Base-by-base conservation (phyloP, 306 rosid genomes). In the Hylodesmum podocarpum region DNA sequence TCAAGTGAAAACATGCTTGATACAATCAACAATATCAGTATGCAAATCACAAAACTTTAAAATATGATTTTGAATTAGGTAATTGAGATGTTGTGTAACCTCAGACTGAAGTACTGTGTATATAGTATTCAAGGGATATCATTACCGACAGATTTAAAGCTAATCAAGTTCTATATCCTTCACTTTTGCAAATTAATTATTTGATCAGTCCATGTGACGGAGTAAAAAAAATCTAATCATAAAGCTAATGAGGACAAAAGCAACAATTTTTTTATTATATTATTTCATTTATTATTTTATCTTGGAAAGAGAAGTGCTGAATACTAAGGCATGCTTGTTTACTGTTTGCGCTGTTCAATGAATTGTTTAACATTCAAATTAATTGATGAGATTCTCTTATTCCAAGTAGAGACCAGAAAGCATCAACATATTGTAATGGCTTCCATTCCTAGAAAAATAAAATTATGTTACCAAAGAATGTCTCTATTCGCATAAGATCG, bases 231-330 rank as follows among this genome's bases (percentile, higher is more conserved):
- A 37, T 10, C 7, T 19, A 40, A 40, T 63, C 47, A 50, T 15
- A 22, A n/a, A 44, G 21, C 53, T 18, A 44, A 55, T 73, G 69
- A 58, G 61, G 80, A 66, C 75, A 73, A 80, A 80, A 67, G 10
- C 8, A n/a, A 4, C 46, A n/a, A 22, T 22, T 73, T 0, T 66
- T 31, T 8, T 55, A n/a, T n/a, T n/a, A n/a, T 46, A 62, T 58
- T 15, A 19, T 27, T 41, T 21, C 11, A 9, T 43, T 16, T 44
- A 43, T 36, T 63, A 63, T 79, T 36, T 50, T 63, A 37, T 72
- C 28, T 24, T 24, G 50, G 43, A 49, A 36, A 80, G 49, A 64
- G 40, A 53, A 53, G 8, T 31, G 43, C 50, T 43, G 34, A 80
- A 72, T 6, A 78, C 77, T 33, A 57, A 65, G 55, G 11, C 54